Base-by-base conservation (phyloP, 768 basidiomycete genomes). In the Leccinum rimulosum region DNA sequence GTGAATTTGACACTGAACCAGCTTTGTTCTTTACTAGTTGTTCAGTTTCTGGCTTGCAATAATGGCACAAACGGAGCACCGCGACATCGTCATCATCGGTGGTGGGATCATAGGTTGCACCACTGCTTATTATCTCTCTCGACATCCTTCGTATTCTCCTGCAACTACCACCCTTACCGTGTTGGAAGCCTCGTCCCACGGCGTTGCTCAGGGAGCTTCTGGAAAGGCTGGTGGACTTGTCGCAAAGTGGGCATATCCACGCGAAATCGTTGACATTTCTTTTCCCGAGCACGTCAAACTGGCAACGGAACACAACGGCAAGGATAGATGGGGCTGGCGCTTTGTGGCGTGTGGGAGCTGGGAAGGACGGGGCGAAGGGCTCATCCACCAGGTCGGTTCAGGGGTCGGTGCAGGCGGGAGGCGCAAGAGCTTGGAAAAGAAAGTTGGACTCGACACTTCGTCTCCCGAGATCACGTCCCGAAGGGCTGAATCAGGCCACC, bases 81-180 rank as follows among this genome's bases (percentile, higher is more conserved):
- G 61, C 45, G 64, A 83, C 52, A 86, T 95, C 55, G 81, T 91
- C 31, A 83, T 95, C 60, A 79, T 95, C 60, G 93, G 93, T 28
- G 93, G 87, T 22, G 93, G 93, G 0, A 93, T 95, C 64, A 88
- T 94, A 43, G 93, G 93, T 9, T 86, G 87, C 58, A 88, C 87
- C 1, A 89, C 87, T 0, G 91, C 92, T 14, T 94, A 91, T 76
- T 93, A 89, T 71, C 78, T 93, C 54, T 75, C 87, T 14, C 78
- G 78, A 25, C 84, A 88, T 61, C 81, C 83, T 4, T 74, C 71
- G 9, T 84, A 79, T 65, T 66, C 75, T 15, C 59, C 75, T 4
- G 60, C 73, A 10, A 71, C 68, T 4, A 75, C 77, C 11, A 77
- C 71, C 28, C 75, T 90, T 47, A 88, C 84, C 15, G 75, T 93